A percentile compares a stretch with the other conserved stretches of the same genome.
Evolutionary conservation across 208 protist genomes (phyloP).

Genomic region (Leishmania mexicana): DNA sequence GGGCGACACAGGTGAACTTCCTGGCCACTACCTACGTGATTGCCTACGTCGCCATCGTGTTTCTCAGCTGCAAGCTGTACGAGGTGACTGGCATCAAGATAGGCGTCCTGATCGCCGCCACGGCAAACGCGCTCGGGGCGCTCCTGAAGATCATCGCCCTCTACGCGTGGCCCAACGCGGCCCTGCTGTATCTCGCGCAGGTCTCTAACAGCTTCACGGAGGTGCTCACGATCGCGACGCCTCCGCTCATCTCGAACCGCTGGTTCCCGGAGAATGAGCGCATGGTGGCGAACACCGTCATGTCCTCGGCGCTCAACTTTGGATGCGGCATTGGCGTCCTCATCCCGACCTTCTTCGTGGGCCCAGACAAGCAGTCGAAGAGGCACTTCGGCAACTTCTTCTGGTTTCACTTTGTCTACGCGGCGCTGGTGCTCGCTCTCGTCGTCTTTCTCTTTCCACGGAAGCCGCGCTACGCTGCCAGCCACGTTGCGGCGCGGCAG

Average conservation of each 20-base stretch:
- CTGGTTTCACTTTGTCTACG: constrained; percentile 71
- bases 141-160: constrained; percentile 66
- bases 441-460: constrained; percentile 60
- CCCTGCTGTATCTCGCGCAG: constrained; percentile 64
- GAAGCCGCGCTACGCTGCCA: constrained; percentile 48
- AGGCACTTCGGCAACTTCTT: constrained; percentile 71
- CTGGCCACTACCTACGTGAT: constrained; percentile 81
- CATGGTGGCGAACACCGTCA: constrained; percentile 69
- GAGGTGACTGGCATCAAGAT: constrained; percentile 69
- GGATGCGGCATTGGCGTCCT: constrained; percentile 72
- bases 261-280: constrained; percentile 75
- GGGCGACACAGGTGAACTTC: constrained; percentile 63
- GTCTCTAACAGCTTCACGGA: constrained; percentile 74
- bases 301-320: constrained; percentile 67
- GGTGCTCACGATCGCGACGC: constrained; percentile 77
- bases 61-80: constrained; percentile 84
- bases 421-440: constrained; percentile 35
- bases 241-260: constrained; percentile 76
- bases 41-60: constrained; percentile 73
- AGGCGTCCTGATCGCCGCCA: constrained; percentile 51
- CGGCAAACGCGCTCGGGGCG: constrained; percentile 56
- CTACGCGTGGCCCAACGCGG: constrained; percentile 60
- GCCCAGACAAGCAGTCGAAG: constrained; percentile 41
- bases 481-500: constrained; percentile 53
- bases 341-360: constrained; percentile 73